phyloP scores from a whole-genome alignment of 2,329 filamentous ascomycete species.

The Aciculosporium take region DNA sequence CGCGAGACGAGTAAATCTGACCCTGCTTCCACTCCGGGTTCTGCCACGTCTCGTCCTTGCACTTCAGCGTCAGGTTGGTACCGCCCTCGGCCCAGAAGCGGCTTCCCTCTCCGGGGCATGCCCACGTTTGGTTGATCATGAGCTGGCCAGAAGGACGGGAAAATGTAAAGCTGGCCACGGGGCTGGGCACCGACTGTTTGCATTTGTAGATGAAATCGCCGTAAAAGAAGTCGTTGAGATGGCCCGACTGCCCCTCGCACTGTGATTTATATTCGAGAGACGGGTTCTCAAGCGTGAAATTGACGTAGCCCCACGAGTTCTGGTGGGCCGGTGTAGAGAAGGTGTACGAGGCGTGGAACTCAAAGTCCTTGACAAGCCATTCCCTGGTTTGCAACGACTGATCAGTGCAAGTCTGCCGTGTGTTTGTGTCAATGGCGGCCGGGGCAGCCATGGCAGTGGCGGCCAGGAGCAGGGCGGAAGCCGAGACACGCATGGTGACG shows the following conservation, averaged over 20 bases:
- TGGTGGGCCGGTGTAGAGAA: conserved; percentile 39
- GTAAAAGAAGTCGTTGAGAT: conserved; percentile 36
- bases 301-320: conserved; percentile 30
- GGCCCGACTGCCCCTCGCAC: conserved; percentile 28
- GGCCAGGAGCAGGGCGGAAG: conserved; percentile 13
- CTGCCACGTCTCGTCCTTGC: conserved; percentile 14
- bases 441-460: conserved; percentile 13
- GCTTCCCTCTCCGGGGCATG: conserved; percentile 26
- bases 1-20: conserved; percentile 18
- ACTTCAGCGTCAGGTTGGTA: conserved; percentile 15
- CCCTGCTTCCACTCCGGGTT: conserved; percentile 19
- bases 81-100: conserved; percentile 16
- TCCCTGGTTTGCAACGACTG: conserved; percentile 9
- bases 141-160: conserved; percentile 22
- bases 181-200: conserved; percentile 14
- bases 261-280: conserved; percentile 21
- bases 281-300: conserved; percentile 35
- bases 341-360: conserved; percentile 33
- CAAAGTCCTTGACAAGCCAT: conserved; percentile 31
- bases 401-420: conserved; percentile 11
- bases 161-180: conserved; percentile 28
- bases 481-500: conserved; percentile 8
- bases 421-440: conserved; percentile 3
- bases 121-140: conserved; percentile 34
- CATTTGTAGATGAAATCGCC: conserved; percentile 31